Conservation (phyloP, 2,329 filamentous ascomycete genomes). For the Cyclaneusma minus region DNA sequence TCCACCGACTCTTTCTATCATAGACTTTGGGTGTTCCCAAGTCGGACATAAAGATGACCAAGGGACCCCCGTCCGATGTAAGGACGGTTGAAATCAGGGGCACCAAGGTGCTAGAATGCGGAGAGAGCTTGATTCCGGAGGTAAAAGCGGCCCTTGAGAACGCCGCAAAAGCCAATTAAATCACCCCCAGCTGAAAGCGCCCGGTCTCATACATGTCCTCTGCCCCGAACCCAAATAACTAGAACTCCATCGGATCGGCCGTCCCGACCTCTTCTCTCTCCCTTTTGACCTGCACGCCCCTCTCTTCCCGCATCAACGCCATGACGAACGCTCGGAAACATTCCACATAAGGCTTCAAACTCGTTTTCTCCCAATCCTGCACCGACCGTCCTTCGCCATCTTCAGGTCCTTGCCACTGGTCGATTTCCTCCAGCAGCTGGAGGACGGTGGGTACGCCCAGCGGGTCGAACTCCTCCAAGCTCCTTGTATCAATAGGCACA, state of each 20-base stretch:
- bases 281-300: slow-evolving; percentile 32
- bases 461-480: slow-evolving; percentile 73
- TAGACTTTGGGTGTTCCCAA: no score
- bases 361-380: slow-evolving; percentile 94
- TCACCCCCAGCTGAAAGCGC: no score
- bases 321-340: slow-evolving; percentile 74
- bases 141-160: no score
- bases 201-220: no score
- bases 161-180: no score
- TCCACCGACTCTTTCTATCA: no score
- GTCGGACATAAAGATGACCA: no score
- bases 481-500: slow-evolving; percentile 72
- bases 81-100: no score
- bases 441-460: slow-evolving; percentile 80
- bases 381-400: slow-evolving; percentile 32
- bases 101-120: no score
- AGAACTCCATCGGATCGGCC: slow-evolving; percentile 50
- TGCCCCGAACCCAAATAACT: no score
- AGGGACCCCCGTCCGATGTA: no score
- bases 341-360: slow-evolving; percentile 82
- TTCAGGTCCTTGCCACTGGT: slow-evolving; percentile 49
- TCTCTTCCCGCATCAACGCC: slow-evolving; percentile 58
- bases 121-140: no score
- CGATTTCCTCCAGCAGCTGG: slow-evolving; percentile 68
- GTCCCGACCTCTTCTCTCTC: slow-evolving; percentile 28